Conservation (phyloP, 129 eudicot species). For the Chrysanthemum makinoi region DNA sequence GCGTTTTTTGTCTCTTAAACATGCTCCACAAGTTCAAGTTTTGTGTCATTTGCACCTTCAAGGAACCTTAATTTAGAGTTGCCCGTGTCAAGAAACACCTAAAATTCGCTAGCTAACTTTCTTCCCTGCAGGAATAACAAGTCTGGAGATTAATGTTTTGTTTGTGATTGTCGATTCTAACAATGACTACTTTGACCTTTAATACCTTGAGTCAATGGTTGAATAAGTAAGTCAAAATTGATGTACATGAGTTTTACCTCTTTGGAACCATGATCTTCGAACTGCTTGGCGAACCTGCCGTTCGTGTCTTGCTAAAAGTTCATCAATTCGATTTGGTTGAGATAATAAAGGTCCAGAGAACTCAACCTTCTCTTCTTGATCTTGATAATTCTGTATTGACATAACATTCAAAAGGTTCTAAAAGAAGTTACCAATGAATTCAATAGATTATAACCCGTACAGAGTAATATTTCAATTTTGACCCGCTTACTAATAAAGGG, state of each 20-base stretch:
- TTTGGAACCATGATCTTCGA: conserved; percentile 94
- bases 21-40: conserved; percentile 12
- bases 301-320: conserved; percentile 81
- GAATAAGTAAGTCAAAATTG: not conserved
- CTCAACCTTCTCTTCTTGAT: conserved; percentile 83
- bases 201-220: not conserved
- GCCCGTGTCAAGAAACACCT: conserved; percentile 4
- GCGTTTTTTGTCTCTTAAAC: conserved; percentile 12
- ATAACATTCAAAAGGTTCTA: conserved; percentile 12
- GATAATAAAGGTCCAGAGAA: conserved; percentile 90
- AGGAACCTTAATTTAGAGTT: not conserved
- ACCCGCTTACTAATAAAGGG: not conserved
- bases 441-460: not conserved
- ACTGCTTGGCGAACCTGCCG: conserved; percentile 95
- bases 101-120: conserved; percentile 20
- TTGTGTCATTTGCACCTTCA: conserved; percentile 16
- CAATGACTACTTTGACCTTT: not conserved
- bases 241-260: conserved; percentile 46
- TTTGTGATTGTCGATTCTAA: not conserved
- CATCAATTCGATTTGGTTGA: conserved; percentile 78
- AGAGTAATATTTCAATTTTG: not conserved
- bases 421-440: not conserved
- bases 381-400: conserved; percentile 50
- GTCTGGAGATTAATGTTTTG: not conserved
- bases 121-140: conserved; percentile 27